Conservation (phyloP, 1,284 basidiomycete species). For the Ceratobasidium sp. region DNA sequence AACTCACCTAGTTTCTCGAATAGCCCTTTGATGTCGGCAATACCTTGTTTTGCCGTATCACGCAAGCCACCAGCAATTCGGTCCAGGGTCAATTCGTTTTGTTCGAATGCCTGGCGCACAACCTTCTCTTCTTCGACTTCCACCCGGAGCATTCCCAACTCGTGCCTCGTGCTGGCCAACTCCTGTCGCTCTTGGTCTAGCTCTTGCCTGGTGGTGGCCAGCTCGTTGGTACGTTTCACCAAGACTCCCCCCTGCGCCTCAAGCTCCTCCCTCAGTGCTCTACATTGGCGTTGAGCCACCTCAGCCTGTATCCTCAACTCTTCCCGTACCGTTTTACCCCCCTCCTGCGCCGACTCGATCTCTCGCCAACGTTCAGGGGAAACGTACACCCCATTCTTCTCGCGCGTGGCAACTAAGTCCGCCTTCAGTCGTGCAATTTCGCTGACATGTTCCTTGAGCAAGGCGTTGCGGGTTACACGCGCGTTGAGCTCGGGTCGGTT, state of each 20-base stretch:
- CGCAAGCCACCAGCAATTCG: slow-evolving; percentile 78
- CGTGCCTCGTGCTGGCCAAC: slow-evolving; percentile 66
- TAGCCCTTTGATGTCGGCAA: slow-evolving; percentile 78
- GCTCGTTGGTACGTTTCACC: slow-evolving; percentile 79
- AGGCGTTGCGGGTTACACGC: slow-evolving; percentile 90
- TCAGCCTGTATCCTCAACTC: slow-evolving; percentile 86
- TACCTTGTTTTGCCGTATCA: slow-evolving; percentile 73
- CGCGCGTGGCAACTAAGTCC: slow-evolving; percentile 87
- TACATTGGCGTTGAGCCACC: slow-evolving; percentile 84
- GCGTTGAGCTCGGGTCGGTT: slow-evolving; percentile 93
- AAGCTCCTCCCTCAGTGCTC: slow-evolving; percentile 87
- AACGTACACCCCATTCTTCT: slow-evolving; percentile 95
- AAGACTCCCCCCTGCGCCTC: slow-evolving; percentile 86
- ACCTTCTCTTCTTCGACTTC: slow-evolving; percentile 82
- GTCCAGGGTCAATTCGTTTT: slow-evolving; percentile 79
- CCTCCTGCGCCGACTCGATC: slow-evolving; percentile 81
- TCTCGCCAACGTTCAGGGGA: slow-evolving; percentile 90
- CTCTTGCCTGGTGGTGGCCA: slow-evolving; percentile 73
- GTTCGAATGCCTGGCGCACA: slow-evolving; percentile 80
- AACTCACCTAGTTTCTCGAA: slow-evolving; percentile 86
- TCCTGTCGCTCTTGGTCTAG: slow-evolving; percentile 69
- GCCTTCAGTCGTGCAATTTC: slow-evolving; percentile 95
- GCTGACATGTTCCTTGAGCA: slow-evolving; percentile 93
- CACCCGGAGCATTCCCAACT: slow-evolving; percentile 68
- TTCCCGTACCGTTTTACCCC: slow-evolving; percentile 78